A percentile compares a stretch with the other conserved stretches of the same genome.
These are phyloP conservation scores for Diaporthe sp. DNA, from an alignment of 2,329 filamentous ascomycete species.

Conservation along the genomic window DNA sequence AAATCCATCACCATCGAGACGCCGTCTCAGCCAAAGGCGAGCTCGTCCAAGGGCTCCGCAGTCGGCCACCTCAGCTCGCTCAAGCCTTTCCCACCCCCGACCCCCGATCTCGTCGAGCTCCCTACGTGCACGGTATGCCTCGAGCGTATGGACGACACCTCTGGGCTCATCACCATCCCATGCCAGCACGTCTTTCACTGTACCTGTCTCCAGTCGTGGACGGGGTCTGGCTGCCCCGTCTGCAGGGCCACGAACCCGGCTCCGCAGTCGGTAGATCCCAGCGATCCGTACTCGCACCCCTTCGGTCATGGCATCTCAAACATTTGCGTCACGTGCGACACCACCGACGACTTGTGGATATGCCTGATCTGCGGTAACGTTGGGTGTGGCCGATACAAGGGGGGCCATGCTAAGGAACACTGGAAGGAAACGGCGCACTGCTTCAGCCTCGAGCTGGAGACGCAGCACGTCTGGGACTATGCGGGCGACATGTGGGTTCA, in stretches of 20 bases:
- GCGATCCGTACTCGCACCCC: conserved; percentile 64
- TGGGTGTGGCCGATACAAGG: conserved; percentile 94
- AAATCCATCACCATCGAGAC: conserved; percentile 89
- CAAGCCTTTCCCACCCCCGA: conserved; percentile 74
- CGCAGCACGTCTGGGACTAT: conserved; percentile 98
- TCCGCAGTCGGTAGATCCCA: conserved; percentile 54
- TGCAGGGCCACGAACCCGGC: conserved; percentile 83
- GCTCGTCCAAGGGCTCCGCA: conserved; percentile 45
- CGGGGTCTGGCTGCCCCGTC: conserved; percentile 91
- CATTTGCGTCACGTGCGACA: conserved; percentile 85
- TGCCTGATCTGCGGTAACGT: conserved; percentile 94
- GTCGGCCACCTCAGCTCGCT: conserved; percentile 58
- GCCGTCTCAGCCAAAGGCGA: conserved; percentile 61
- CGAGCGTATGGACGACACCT: conserved; percentile 98
- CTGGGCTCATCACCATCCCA: conserved; percentile 92
- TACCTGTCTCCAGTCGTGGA: conserved; percentile 96
- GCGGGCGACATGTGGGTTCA: conserved; percentile 96
- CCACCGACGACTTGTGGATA: conserved; percentile 89
- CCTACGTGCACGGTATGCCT: conserved; percentile 97
- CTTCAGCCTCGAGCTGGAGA: conserved; percentile 92
- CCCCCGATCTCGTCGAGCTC: conserved; percentile 87
- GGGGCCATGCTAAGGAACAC: conserved; percentile 92
- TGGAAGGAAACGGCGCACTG: conserved; percentile 91
- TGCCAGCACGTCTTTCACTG: conserved; percentile 99
- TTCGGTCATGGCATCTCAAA: conserved; percentile 74